Base-by-base conservation (phyloP, 106 monocot species). In the Allium fistulosum region DNA sequence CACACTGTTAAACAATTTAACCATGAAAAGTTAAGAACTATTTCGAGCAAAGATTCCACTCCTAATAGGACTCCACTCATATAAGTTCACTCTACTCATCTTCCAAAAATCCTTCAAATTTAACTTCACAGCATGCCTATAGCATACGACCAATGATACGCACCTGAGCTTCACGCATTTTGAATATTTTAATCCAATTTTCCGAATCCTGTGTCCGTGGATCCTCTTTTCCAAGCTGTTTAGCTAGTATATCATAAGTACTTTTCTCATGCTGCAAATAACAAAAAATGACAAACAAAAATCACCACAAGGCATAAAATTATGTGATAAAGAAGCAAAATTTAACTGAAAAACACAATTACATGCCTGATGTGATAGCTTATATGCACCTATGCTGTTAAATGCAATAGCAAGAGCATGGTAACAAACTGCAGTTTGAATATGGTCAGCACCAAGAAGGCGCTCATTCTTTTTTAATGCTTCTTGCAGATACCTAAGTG, bases 321-420 rank as follows among this genome's bases (percentile, higher is more conserved):
- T 28, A 13, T 2, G 47, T 62, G 53, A 26, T 48, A 15, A 62
- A 13, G 56, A 55, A 28, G 3, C 10, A 67, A 61, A 46, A 47
- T 17, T 1, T 12, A 47, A 52, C 51, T 8, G 17, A 4, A 15
- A 55, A 11, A 12, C 11, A 55, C 7, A 55, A 71, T 65, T 11
- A 57, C 69, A 74, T 78, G 65, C 99, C 93, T 99, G 97, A 79
- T 90, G 53, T 11, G 97, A 92, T 67, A 99, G 93, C 70, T 99
- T 99, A 74, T 85, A 99, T 55, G 89, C 85, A 57, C 97, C 87
- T 87, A 99, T 93, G 75, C 77, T 92, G 71, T 87, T 93, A 72
- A 86, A 99, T 11, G 97, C 97, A 76, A 99, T 90, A 8, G 97
- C 97, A 72, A 99, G 93, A 57, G 97, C 97, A 81, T 99, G 97